Evolutionary conservation across 2,329 filamentous ascomycete species (phyloP), one percentile per base, ranked within the genome.

Genomic region (Didymella exigua): DNA sequence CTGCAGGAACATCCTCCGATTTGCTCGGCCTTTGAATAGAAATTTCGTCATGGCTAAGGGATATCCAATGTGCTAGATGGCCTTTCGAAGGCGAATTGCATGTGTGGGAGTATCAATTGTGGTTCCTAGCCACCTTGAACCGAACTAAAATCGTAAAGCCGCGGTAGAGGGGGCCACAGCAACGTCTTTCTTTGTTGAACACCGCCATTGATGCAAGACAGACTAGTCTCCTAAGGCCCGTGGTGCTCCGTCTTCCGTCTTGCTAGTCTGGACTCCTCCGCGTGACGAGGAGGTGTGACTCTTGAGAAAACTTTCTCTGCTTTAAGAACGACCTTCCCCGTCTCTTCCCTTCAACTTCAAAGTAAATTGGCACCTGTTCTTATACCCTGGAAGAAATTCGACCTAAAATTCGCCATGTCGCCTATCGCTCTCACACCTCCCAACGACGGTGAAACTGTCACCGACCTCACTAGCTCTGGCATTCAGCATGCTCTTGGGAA

Each of bases 361-460:
- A 36, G 19, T 30, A 54, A 18, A 56, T 23, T 42, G 19, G 18
- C 23, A 42, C 33, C n/a, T 41, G 16, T 30, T 23, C 37, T 54
- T 46, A 44, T 26, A 48, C 38, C 44, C 21, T 16, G 33, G 41
- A 16, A 54, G 33, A 49, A 7, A 41, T 34, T 18, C n/a, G 6
- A 3, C 5, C 26, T 21, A 26, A 29, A 34, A 51, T 14, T 31
- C 24, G 60, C 29, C 43, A 73, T 74, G 71, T 49, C 70, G 47
- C 69, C 70, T 42, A 71, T 70, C 33, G 70, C 70, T 16, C 45
- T 73, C 37, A 71, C 71, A 44, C 72, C 72, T 43, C 66, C 63
- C 16, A 62, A 59, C 11, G 64, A 69, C 1, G 56, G 52, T 45
- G 64, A 67, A 36, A 68, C 56, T 6, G 54, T 67, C 36, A 67